Evolutionary conservation across 306 rosid genomes (phyloP).

Genomic region (Prosopis cineraria): DNA sequence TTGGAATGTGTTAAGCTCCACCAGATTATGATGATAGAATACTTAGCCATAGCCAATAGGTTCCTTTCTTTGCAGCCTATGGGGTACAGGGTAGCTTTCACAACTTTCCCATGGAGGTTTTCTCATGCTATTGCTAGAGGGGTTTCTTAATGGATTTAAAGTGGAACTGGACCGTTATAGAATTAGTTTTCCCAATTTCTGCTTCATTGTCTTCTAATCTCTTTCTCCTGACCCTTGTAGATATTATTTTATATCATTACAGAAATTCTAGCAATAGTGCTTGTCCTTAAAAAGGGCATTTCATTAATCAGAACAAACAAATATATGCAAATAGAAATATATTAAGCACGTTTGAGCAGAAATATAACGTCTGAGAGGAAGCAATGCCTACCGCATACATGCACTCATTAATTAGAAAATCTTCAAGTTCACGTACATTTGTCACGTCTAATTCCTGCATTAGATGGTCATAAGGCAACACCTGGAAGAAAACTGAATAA

Average conservation of each 20-base stretch:
- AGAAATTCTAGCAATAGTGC: not conserved
- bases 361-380: constrained; percentile 26
- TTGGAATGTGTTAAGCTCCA: not conserved
- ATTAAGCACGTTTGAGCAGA: constrained; percentile 16
- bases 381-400: constrained; percentile 86
- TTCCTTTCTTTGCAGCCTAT: not conserved
- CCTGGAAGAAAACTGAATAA: constrained; percentile 45
- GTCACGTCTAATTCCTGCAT: constrained; percentile 91
- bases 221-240: not conserved
- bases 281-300: not conserved
- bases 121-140: not conserved
- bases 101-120: not conserved
- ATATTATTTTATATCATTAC: not conserved
- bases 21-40: not conserved
- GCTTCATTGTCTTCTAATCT: not conserved
- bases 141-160: not conserved
- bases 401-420: constrained; percentile 96
- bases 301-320: not conserved
- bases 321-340: constrained; percentile 8
- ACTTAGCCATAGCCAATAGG: not conserved
- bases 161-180: not conserved
- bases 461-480: constrained; percentile 81
- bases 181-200: not conserved
- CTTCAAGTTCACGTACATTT: constrained; percentile 89
- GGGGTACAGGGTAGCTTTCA: not conserved